phyloP scores from a whole-genome alignment of 495 filamentous ascomycete genomes.

The Penicillium malachiteum region DNA sequence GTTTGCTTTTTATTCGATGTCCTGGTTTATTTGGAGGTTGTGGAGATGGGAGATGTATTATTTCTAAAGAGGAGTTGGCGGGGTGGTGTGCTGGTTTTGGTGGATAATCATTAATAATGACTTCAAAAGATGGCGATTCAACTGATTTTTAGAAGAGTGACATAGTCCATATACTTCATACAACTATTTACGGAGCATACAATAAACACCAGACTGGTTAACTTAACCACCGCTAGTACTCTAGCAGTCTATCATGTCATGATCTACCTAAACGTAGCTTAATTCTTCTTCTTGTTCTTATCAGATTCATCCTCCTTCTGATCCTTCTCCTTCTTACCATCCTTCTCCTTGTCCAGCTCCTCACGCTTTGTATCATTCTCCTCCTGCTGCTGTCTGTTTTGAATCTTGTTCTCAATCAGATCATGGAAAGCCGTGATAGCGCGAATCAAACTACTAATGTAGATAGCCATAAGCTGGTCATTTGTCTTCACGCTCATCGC shows the following conservation, averaged over 20 bases:
- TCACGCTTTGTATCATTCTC: slow-evolving; percentile 86
- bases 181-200: no score
- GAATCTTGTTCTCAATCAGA: slow-evolving; percentile 99
- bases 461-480: slow-evolving; percentile 97
- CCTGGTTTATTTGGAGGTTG: slow-evolving; percentile 54
- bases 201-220: no score
- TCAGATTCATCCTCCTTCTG: slow-evolving; percentile 65
- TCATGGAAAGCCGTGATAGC: slow-evolving; percentile 99
- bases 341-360: slow-evolving; percentile 60
- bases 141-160: background rate
- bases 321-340: slow-evolving; percentile 63
- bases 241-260: slow-evolving; percentile 6
- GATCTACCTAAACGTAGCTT: slow-evolving; percentile 22
- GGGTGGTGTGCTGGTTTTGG: slow-evolving; percentile 72
- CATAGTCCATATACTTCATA: background rate
- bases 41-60: slow-evolving; percentile 52
- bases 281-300: slow-evolving; percentile 58
- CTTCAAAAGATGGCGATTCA: no score
- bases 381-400: slow-evolving; percentile 95
- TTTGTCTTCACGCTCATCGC: slow-evolving; percentile 99
- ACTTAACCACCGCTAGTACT: no score
- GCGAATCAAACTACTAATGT: slow-evolving; percentile 91
- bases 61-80: slow-evolving; percentile 64
- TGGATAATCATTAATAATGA: no score
- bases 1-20: slow-evolving; percentile 72